Evolutionary conservation across 495 filamentous ascomycete genomes (phyloP).

Genomic region (Penicillium dipodomyicola): DNA sequence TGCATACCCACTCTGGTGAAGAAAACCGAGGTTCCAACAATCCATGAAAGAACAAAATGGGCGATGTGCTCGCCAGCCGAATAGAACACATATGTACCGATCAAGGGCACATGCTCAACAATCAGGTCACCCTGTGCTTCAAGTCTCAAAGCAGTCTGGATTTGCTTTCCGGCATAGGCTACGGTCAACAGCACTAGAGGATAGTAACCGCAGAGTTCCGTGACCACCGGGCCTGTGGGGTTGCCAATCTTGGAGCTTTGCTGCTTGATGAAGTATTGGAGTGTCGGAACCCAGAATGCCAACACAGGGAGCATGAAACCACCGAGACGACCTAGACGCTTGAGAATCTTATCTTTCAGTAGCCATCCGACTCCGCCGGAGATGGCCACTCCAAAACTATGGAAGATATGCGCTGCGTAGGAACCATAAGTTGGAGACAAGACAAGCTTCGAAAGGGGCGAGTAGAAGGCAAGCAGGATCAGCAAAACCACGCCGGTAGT

Average conservation of each 20-base stretch:
- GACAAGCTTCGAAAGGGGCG: conserved; percentile 69
- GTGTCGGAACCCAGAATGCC: conserved; percentile 68
- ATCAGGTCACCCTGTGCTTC: conserved; percentile 52
- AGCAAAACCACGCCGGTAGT: conserved; percentile 50
- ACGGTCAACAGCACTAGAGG: conserved; percentile 69
- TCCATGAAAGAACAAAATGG: conserved; percentile 47
- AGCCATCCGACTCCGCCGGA: conserved; percentile 64
- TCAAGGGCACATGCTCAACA: conserved; percentile 55
- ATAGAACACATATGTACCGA: conserved; percentile 65
- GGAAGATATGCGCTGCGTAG: conserved; percentile 69
- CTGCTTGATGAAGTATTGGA: conserved; percentile 66
- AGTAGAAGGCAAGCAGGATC: conserved; percentile 66
- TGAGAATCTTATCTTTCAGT: conserved; percentile 50
- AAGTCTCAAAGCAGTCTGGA: conserved; percentile 59
- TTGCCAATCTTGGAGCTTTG: conserved; percentile 64
- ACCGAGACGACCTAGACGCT: conserved; percentile 38
- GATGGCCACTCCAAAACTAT: conserved; percentile 60
- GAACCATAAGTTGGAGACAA: conserved; percentile 85
- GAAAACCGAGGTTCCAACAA: conserved; percentile 59
- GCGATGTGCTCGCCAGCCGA: conserved; percentile 53
- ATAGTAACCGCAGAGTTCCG: conserved; percentile 66
- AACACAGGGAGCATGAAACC: conserved; percentile 60
- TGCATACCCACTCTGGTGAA: conserved; percentile 72
- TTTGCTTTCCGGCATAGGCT: conserved; percentile 58
- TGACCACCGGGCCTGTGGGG: conserved; percentile 68